A percentile compares a stretch with the other conserved stretches of the same genome.
Evolutionary conservation across 192 early-diverging fungal genomes (phyloP).

Genomic region (Funneliformis geosporum): DNA sequence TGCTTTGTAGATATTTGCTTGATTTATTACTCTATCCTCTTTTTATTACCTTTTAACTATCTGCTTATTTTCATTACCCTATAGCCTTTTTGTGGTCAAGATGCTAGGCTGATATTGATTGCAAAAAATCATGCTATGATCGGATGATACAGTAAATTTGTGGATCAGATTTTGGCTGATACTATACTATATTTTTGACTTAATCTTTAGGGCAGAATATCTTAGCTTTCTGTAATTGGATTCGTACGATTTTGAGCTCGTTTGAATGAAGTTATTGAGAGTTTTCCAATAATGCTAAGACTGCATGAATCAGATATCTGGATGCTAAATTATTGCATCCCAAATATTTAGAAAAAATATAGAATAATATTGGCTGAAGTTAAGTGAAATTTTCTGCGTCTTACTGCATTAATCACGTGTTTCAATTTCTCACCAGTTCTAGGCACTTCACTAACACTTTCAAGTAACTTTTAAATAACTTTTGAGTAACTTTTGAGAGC

Average conservation of each 20-base stretch:
- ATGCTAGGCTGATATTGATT: constrained; percentile 10
- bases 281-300: constrained; percentile 3
- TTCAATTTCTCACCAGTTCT: neutral
- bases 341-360: no score
- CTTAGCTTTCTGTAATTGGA: constrained; percentile 1
- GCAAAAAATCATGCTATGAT: constrained; percentile 5
- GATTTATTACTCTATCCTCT: neutral
- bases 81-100: neutral
- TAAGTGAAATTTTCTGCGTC: neutral
- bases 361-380: no score
- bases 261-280: neutral
- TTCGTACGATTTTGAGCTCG: neutral
- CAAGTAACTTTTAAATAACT: no score
- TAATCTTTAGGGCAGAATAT: no score
- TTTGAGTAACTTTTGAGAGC: neutral
- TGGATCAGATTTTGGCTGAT: no score
- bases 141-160: no score
- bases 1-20: neutral
- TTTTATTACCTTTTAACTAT: no score
- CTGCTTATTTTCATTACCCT: no score
- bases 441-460: no score
- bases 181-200: no score
- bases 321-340: no score
- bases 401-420: neutral
- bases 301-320: neutral